These are phyloP conservation scores for Melanomma pulvis-pyrius DNA, from an alignment of 495 filamentous ascomycete genomes.

Conservation along the genomic window DNA sequence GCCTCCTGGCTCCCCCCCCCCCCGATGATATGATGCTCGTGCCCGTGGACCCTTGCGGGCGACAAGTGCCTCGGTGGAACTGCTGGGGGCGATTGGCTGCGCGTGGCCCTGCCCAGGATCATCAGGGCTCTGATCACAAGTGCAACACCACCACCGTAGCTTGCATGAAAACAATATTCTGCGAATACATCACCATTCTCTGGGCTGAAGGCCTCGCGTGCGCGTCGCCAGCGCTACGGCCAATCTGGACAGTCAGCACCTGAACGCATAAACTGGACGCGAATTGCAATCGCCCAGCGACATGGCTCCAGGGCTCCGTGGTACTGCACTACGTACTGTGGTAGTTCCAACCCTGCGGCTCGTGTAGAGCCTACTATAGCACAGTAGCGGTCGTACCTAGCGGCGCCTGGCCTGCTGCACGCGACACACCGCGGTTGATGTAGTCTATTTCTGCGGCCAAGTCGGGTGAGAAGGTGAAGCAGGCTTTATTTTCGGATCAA, in stretches of 20 bases:
- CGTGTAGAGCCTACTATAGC: neutral
- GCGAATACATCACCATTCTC: conserved; percentile 14
- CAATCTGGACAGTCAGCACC: conserved; percentile 7
- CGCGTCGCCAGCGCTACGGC: conserved; percentile 10
- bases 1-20: conserved; percentile 9
- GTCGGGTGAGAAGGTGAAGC: conserved; percentile 18
- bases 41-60: neutral
- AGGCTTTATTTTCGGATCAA: conserved; percentile 16
- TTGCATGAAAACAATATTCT: conserved; percentile 20
- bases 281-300: conserved; percentile 12
- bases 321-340: neutral
- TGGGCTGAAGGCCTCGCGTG: conserved; percentile 6
- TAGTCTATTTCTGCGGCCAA: conserved; percentile 9
- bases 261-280: conserved; percentile 19
- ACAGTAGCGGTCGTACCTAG: neutral
- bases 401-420: neutral
- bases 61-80: conserved; percentile 27
- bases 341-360: conserved; percentile 17
- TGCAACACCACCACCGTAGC: conserved; percentile 27
- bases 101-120: neutral
- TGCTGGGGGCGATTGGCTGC: conserved; percentile 13
- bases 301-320: neutral
- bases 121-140: conserved; percentile 6
- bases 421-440: conserved; percentile 2
- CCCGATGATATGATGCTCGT: conserved; percentile 2